Conservation (phyloP, 352 stramenopile species). For the Paralagenidium karlingii region DNA sequence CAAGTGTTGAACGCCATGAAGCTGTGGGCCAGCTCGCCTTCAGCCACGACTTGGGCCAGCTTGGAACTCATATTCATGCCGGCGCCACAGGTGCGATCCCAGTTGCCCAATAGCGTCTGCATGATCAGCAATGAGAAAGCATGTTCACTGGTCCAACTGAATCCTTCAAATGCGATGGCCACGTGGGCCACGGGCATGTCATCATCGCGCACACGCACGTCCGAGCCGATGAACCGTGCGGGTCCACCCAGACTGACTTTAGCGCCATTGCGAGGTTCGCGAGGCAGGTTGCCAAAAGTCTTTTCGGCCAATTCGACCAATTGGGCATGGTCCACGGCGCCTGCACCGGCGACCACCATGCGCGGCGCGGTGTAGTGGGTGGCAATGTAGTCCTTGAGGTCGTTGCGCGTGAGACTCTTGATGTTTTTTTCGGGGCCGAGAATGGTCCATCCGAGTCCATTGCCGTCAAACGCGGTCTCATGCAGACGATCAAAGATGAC, state of each 20-base stretch:
- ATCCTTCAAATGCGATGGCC: slow-evolving; percentile 96
- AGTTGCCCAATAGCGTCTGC: slow-evolving; percentile 88
- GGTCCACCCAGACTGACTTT: slow-evolving; percentile 58
- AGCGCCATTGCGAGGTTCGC: slow-evolving; percentile 21
- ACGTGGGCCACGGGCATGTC: slow-evolving; percentile 86
- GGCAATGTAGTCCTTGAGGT: slow-evolving; percentile 96
- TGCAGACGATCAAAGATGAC: slow-evolving; percentile 99
- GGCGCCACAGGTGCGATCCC: slow-evolving; percentile 85
- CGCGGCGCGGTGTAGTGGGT: slow-evolving; percentile 99
- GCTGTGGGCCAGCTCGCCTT: slow-evolving; percentile 94
- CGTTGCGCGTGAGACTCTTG: slow-evolving; percentile 88
- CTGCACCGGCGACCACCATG: slow-evolving; percentile 98
- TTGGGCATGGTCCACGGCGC: slow-evolving; percentile 94
- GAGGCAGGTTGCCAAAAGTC: slow-evolving; percentile 92
- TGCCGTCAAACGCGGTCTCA: slow-evolving; percentile 96
- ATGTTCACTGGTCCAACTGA: slow-evolving; percentile 97
- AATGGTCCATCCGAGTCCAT: slow-evolving; percentile 97
- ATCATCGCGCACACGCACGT: slow-evolving; percentile 89
- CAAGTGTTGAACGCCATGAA: slow-evolving; percentile 99
- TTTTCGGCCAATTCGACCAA: slow-evolving; percentile 95
- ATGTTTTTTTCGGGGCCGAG: slow-evolving; percentile 97
- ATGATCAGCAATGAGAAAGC: slow-evolving; percentile 98
- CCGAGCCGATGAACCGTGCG: slow-evolving; percentile 79
- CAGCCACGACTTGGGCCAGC: slow-evolving; percentile 93
- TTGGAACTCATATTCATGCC: slow-evolving; percentile 93